Evolutionary conservation across 805 yeast species (phyloP).

Genomic region (Wickerhamomyces tratensis): DNA sequence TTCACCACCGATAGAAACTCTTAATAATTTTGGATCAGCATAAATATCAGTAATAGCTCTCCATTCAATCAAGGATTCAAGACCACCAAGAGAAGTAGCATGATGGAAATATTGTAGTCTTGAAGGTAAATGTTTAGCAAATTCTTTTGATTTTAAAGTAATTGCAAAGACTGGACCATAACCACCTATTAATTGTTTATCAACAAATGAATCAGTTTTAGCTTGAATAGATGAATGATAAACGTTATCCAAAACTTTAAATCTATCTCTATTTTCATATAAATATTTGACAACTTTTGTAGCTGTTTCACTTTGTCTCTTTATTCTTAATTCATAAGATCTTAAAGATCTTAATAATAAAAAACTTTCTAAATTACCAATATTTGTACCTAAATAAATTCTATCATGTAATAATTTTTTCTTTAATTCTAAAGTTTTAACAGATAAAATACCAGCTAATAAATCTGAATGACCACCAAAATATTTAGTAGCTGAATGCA

Average conservation of each 20-base stretch:
- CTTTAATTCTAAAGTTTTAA: conserved; percentile 42
- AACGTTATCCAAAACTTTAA: conserved; percentile 40
- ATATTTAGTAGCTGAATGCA: conserved; percentile 91
- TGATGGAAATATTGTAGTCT: conserved; percentile 67
- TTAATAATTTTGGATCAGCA: conserved; percentile 47
- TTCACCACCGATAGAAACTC: conserved; percentile 80
- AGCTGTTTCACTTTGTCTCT: conserved; percentile 56
- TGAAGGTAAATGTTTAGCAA: conserved; percentile 58
- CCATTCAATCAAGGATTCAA: conserved; percentile 88
- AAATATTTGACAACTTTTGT: conserved; percentile 51
- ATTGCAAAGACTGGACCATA: conserved; percentile 73
- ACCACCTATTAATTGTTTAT: conserved; percentile 56
- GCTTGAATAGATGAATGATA: conserved; percentile 72
- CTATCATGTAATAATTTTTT: conserved; percentile 50
- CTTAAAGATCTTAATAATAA: conserved; percentile 71
- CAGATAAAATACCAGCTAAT: conserved; percentile 69
- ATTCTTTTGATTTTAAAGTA: conserved; percentile 34
- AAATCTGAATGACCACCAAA: conserved; percentile 95
- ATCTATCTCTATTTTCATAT: conserved; percentile 34
- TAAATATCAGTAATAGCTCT: conserved; percentile 61
- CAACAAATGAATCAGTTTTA: conserved; percentile 60
- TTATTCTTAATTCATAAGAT: conserved; percentile 67
- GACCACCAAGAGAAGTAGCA: conserved; percentile 91
- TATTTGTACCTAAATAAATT: conserved; percentile 64
- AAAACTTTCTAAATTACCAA: conserved; percentile 69